These are phyloP conservation scores for Aureobasidium musti DNA, from an alignment of 2,329 filamentous ascomycete genomes.

Conservation along the genomic window DNA sequence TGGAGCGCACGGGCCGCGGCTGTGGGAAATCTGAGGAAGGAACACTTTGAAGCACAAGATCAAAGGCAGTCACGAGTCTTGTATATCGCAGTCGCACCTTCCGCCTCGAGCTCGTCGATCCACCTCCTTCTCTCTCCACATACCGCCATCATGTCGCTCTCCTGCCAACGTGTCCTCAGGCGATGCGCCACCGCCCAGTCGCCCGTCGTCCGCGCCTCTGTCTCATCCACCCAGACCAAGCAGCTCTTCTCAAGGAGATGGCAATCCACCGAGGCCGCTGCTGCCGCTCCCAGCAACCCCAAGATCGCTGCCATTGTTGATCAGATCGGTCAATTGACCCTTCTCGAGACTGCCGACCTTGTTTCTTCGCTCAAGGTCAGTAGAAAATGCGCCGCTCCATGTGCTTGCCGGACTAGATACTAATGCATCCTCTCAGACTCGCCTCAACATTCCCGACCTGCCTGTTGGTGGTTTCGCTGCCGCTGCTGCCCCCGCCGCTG, in stretches of 20 bases:
- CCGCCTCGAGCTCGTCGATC: conserved; percentile 25
- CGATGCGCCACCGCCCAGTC: conserved; percentile 45
- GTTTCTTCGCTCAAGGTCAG: conserved; percentile 90
- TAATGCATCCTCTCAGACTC: conserved; percentile 61
- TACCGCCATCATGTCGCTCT: conserved; percentile 46
- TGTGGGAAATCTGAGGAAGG: conserved; percentile 24
- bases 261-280: conserved; percentile 75
- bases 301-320: conserved; percentile 96
- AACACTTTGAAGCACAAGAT: conserved; percentile 24
- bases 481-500: conserved; percentile 60
- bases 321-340: conserved; percentile 96
- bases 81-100: conserved; percentile 19
- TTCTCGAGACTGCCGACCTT: conserved; percentile 95
- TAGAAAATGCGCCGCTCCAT: conserved; percentile 33
- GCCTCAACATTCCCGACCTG: conserved; percentile 96
- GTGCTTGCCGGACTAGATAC: neutral
- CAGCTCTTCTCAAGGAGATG: conserved; percentile 62
- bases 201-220: conserved; percentile 28
- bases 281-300: conserved; percentile 62
- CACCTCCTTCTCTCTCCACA: conserved; percentile 16
- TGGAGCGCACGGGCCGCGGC: conserved; percentile 13
- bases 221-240: conserved; percentile 26
- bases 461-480: conserved; percentile 89
- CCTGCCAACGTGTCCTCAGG: conserved; percentile 48
- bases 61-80: conserved; percentile 16